These are phyloP conservation scores for Pogostemon cablin DNA, from an alignment of 257 asterid genomes.

Conservation along the genomic window DNA sequence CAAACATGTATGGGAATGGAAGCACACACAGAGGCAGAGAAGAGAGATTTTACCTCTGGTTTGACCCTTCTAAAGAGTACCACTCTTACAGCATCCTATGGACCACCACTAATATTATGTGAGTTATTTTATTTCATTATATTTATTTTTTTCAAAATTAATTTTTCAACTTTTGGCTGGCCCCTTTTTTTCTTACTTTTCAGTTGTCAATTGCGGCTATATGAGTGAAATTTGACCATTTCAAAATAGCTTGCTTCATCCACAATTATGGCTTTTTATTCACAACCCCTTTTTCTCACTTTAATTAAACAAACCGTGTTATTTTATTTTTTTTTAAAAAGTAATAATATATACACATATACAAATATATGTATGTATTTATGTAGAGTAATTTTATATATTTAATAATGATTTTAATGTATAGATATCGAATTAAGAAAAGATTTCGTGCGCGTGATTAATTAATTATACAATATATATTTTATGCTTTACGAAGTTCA, in stretches of 20 bases:
- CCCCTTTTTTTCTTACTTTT: constrained; percentile 23
- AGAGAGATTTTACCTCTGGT: constrained; percentile 81
- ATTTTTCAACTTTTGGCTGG: constrained; percentile 13
- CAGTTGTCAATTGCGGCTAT: constrained; percentile 43
- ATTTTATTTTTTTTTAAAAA: no score
- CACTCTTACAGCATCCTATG: constrained; percentile 81
- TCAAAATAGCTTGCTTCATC: constrained; percentile 41
- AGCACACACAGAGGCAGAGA: constrained; percentile 91
- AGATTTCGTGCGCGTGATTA: no score
- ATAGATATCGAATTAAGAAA: no score
- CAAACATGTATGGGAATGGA: constrained; percentile 94
- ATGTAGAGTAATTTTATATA: not conserved
- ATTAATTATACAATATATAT: not conserved
- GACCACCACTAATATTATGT: constrained; percentile 82
- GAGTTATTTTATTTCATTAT: constrained; percentile 34
- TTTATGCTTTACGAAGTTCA: constrained; percentile 34
- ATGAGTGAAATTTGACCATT: constrained; percentile 50
- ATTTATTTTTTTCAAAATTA: not conserved
- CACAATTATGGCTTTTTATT: constrained; percentile 26
- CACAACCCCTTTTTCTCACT: no score
- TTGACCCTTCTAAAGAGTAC: constrained; percentile 79
- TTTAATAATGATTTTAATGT: no score
- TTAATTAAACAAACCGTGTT: no score
- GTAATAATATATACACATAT: no score
- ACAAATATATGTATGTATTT: not conserved